Evolutionary conservation across 140 eudicot species (phyloP), one percentile per base, ranked within the genome.

Genomic region (Erigeron philadelphicus): DNA sequence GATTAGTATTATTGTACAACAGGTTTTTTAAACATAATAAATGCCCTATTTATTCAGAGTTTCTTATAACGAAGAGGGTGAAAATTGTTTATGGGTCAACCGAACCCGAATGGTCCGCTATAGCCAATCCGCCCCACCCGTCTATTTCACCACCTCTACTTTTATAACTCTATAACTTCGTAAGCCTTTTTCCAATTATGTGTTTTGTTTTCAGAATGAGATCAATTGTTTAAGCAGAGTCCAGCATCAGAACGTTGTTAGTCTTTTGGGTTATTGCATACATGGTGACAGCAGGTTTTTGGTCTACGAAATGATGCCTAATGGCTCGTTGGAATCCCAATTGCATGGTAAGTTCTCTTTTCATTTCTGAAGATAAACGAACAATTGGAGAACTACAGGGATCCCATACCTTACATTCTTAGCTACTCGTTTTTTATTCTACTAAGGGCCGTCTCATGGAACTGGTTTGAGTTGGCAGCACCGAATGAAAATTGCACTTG

Each of bases 401-500:
- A 55, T 73, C 57, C 35, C 59, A 18, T 35, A n/a, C 23, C 17
- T 56, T 41, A 31, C 38, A 57, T 15, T 59, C 3, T 47, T 5
- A 13, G 55, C 45, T 50, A 18, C 53, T 8, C 49, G 68, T 71
- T 73, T 58, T 61, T 54, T 7, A 16, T 44, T 46, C 15, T 18
- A 42, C 16, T 61, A 66, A 93, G 99, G 99, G 38, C 88, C 81
- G 35, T 78, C 88, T 65, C 81, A 66, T 75, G 92, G 91, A 74
- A 71, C 82, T 74, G 74, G 75, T 61, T 76, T 92, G 80, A 86
- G 86, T 19, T 92, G 98, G 96, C 84, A 81, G 73, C 77, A 83
- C 38, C 83, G 97, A 54, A 82, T 91, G 96, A 86, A 86, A 79
- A 73, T 91, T 57, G 96, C 97, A 31, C 78, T 91, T 35, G 96